Percentiles rank a stretch among this genome's conserved stretches.
Conservation (phyloP, 805 yeast species). For the Ogataea zsoltii region DNA sequence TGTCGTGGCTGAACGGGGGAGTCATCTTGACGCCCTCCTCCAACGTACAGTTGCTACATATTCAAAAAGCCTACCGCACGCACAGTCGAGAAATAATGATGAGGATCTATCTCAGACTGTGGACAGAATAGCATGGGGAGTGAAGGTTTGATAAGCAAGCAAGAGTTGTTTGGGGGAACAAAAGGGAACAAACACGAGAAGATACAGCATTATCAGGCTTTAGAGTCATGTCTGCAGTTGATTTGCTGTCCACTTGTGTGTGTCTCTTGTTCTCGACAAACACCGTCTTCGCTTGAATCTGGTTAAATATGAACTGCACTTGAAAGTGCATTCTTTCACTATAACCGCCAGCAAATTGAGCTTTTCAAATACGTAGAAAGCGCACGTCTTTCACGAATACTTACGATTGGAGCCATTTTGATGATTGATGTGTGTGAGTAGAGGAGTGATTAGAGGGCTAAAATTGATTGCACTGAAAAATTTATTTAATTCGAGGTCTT, state of each 20-base stretch:
- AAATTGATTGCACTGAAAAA: background rate
- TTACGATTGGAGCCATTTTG: constrained; percentile 40
- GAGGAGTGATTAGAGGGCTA: background rate
- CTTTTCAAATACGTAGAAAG: constrained; percentile 10
- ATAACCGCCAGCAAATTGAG: constrained; percentile 27
- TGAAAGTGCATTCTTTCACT: constrained; percentile 25
- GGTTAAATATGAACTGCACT: constrained; percentile 27
- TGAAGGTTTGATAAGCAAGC: background rate
- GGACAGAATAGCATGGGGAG: constrained; percentile 17
- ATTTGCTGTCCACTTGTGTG: too few relatives aligned
- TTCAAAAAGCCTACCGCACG: constrained; percentile 27
- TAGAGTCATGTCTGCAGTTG: too few relatives aligned
- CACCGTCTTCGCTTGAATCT: constrained; percentile 5
- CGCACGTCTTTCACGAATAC: constrained; percentile 18
- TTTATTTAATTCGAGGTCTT: constrained; percentile 3
- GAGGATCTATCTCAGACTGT: constrained; percentile 12
- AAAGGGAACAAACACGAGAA: too few relatives aligned
- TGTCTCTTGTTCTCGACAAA: too few relatives aligned
- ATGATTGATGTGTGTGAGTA: background rate
- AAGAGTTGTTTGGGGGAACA: too few relatives aligned
- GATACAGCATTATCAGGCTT: too few relatives aligned
- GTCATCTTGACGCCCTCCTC: background rate
- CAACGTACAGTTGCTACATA: constrained; percentile 3
- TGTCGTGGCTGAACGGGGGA: too few relatives aligned
- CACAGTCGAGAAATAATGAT: constrained; percentile 9